These are phyloP conservation scores for Saturnispora hagleri DNA, from an alignment of 805 yeast genomes.

Conservation along the genomic window DNA sequence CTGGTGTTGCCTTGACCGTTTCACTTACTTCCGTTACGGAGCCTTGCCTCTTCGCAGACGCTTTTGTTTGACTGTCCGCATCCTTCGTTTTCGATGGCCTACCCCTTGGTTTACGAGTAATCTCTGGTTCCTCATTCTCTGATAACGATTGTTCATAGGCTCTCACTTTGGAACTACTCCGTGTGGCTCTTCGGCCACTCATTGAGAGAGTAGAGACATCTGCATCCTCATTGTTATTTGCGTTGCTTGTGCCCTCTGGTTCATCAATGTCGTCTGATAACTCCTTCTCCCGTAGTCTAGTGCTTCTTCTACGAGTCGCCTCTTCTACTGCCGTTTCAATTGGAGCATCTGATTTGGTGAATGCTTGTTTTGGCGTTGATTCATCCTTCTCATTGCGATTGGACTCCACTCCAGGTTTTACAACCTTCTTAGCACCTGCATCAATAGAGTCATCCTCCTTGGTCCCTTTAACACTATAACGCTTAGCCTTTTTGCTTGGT, in stretches of 20 bases:
- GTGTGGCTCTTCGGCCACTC: constrained; percentile 2
- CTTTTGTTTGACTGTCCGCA: neutral
- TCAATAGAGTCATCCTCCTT: neutral
- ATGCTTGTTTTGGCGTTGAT: neutral
- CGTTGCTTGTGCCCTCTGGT: neutral
- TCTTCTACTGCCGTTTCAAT: constrained; percentile 7
- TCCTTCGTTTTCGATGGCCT: neutral
- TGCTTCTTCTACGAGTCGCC: constrained; percentile 7
- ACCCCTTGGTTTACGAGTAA: neutral
- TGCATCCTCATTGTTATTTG: neutral
- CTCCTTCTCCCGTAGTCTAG: constrained; percentile 12
- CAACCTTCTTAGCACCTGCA: neutral
- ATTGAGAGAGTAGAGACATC: neutral
- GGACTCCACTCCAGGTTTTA: neutral
- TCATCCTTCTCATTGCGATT: neutral
- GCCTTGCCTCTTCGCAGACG: constrained; percentile 2
- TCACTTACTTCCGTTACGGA: neutral
- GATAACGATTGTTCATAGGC: neutral
- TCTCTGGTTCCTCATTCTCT: neutral
- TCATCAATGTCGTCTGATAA: neutral
- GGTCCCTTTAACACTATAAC: neutral
- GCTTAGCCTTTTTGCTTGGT: neutral
- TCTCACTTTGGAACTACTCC: constrained; percentile 1
- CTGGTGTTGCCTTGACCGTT: neutral
- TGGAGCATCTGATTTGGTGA: neutral